A percentile compares a stretch with the other conserved stretches of the same genome.
Evolutionary conservation across 2,329 filamentous ascomycete species (phyloP).

Genomic region (Onygena corvina): DNA sequence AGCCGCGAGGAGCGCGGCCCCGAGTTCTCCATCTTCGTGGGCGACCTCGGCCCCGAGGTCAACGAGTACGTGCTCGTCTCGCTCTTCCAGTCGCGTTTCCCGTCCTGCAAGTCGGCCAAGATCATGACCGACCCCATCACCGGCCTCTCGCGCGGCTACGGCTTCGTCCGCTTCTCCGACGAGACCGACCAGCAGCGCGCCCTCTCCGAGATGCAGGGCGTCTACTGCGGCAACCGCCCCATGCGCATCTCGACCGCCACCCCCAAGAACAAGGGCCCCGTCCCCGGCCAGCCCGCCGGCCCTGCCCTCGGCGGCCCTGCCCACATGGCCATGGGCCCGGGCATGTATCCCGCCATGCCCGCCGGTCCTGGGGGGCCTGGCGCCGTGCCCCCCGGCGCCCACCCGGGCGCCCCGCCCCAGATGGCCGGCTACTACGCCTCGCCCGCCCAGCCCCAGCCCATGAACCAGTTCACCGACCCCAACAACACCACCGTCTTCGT

Average conservation of each 20-base stretch:
- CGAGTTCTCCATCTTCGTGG: constrained; percentile 95
- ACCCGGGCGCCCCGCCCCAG: not conserved
- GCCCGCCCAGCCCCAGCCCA: constrained; percentile 59
- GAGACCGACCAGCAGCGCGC: constrained; percentile 94
- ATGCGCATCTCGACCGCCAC: constrained; percentile 98
- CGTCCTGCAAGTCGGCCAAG: constrained; percentile 97
- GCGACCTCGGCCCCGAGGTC: constrained; percentile 92
- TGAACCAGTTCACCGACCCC: constrained; percentile 99
- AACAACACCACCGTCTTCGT: constrained; percentile 99
- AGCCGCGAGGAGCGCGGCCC: constrained; percentile 85
- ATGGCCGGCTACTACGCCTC: constrained; percentile 57
- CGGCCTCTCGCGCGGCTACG: constrained; percentile 93
- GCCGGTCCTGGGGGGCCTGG: constrained; percentile 45
- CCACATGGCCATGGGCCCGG: constrained; percentile 40
- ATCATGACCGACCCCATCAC: constrained; percentile 99
- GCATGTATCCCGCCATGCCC: constrained; percentile 56
- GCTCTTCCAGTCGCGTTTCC: constrained; percentile 91
- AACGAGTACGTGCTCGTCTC: constrained; percentile 97
- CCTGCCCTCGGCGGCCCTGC: constrained; percentile 31
- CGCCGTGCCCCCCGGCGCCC: too few species aligned
- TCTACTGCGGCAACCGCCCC: constrained; percentile 95
- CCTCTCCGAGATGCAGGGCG: constrained; percentile 94
- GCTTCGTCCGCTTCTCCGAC: constrained; percentile 93
- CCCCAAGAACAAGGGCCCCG: constrained; percentile 69
- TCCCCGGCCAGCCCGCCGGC: too few species aligned